Percentiles rank a stretch among this genome's conserved stretches.
Evolutionary conservation across 441 rosid genomes (phyloP).

Genomic region (Hypseocharis bilobata): DNA sequence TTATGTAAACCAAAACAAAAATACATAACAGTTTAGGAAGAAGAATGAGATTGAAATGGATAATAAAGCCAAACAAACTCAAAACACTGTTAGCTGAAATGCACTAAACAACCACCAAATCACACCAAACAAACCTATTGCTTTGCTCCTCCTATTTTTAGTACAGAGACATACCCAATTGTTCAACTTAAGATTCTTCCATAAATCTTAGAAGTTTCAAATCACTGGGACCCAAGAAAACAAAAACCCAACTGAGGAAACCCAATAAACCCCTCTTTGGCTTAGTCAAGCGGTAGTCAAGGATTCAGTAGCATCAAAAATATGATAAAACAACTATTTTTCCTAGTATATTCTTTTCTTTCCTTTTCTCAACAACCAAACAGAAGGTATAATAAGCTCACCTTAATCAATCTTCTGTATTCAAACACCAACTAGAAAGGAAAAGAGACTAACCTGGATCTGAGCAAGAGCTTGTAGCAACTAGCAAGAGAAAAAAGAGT

Average conservation of each 20-base stretch:
- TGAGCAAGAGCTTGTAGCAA: constrained; percentile 15
- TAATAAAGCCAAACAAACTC: constrained; percentile 9
- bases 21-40: not conserved
- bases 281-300: constrained; percentile 9
- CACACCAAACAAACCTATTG: not conserved
- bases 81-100: not conserved
- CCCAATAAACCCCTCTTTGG: constrained; percentile 9
- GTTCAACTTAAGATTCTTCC: not conserved
- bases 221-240: constrained; percentile 3
- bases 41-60: not conserved
- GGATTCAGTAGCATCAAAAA: not conserved
- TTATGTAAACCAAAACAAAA: not conserved
- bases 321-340: constrained; percentile 4
- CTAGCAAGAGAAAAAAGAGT: constrained; percentile 5
- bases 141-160: constrained; percentile 4
- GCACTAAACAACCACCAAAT: not conserved
- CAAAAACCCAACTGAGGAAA: not conserved
- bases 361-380: constrained; percentile 15
- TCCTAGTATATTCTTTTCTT: not conserved
- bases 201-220: not conserved
- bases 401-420: constrained; percentile 2
- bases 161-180: not conserved
- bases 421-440: constrained; percentile 1
- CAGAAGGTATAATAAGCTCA: constrained; percentile 4
- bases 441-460: constrained; percentile 45